These are phyloP conservation scores for Fomitiporia mediterranea DNA, from an alignment of 1,284 basidiomycete species.

Conservation along the genomic window DNA sequence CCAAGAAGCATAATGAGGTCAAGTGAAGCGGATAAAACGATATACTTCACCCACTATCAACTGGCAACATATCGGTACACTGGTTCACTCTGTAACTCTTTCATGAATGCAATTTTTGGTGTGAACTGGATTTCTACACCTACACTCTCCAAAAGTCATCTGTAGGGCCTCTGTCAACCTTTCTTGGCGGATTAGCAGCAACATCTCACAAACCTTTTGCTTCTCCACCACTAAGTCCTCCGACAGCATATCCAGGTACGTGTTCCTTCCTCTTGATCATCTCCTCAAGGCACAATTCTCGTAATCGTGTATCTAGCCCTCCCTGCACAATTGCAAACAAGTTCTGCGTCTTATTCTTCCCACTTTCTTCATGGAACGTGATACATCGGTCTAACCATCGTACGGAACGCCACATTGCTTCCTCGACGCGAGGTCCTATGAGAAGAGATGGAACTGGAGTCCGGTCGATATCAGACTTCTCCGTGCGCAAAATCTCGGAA, in stretches of 20 bases:
- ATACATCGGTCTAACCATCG: constrained; percentile 86
- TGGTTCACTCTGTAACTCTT: constrained; percentile 59
- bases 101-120: constrained; percentile 16
- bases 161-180: constrained; percentile 29
- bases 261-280: constrained; percentile 70
- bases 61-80: constrained; percentile 69
- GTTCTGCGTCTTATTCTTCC: constrained; percentile 61
- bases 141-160: constrained; percentile 84
- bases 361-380: constrained; percentile 60
- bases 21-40: neutral
- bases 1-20: constrained; percentile 17
- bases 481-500: neutral
- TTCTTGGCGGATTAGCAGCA: too few species aligned
- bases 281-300: constrained; percentile 70
- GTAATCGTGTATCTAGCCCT: constrained; percentile 62
- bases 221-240: constrained; percentile 80
- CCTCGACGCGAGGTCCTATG: constrained; percentile 69
- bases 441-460: constrained; percentile 65
- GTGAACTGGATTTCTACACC: constrained; percentile 24
- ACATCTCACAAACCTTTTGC: constrained; percentile 60
- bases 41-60: constrained; percentile 51
- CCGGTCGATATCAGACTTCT: neutral
- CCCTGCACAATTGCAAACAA: constrained; percentile 88
- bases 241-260: constrained; percentile 80
- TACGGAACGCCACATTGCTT: constrained; percentile 78